A percentile compares a stretch with the other conserved stretches of the same genome.
phyloP scores from a whole-genome alignment of 2,329 filamentous ascomycete genomes.

The Aspergillus sp. region DNA sequence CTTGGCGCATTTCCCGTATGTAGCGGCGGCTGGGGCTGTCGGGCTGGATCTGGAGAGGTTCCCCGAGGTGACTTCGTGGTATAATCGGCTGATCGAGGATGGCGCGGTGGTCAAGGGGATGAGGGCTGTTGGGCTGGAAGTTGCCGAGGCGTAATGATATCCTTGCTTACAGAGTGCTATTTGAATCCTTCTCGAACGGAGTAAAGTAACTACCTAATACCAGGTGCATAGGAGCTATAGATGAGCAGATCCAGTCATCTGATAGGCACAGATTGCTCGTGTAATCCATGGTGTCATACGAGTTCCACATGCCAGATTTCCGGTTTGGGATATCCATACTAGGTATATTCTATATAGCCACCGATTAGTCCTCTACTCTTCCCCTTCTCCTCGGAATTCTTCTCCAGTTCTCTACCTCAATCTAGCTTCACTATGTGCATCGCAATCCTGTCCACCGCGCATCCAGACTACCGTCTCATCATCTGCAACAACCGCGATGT shows the following conservation, averaged over 20 bases:
- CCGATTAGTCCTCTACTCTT: background rate
- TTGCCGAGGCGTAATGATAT: background rate
- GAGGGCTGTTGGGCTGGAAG: conserved; percentile 3
- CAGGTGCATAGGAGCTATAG: background rate
- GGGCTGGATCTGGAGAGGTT: conserved; percentile 11
- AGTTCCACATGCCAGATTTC: background rate
- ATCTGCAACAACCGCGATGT: conserved; percentile 10
- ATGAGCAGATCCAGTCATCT: background rate
- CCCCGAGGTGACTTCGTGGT: conserved; percentile 14
- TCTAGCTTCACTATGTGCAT: conserved; percentile 8
- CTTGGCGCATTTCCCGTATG: conserved; percentile 8
- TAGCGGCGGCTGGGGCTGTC: conserved; percentile 4
- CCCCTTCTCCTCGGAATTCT: background rate
- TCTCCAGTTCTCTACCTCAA: background rate
- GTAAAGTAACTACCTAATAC: too few species aligned
- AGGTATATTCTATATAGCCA: background rate
- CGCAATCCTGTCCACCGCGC: conserved; percentile 8
- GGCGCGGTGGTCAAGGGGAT: conserved; percentile 5
- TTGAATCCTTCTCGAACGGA: too few species aligned
- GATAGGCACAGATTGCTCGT: background rate
- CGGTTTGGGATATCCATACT: background rate
- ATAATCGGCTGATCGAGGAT: conserved; percentile 5
- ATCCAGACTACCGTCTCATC: conserved; percentile 11
- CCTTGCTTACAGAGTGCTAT: too few species aligned
- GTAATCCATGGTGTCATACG: background rate